A percentile compares a stretch with the other conserved stretches of the same genome.
Evolutionary conservation across 345 rosid genomes (phyloP).

Genomic region (Eucalyptus regnans): DNA sequence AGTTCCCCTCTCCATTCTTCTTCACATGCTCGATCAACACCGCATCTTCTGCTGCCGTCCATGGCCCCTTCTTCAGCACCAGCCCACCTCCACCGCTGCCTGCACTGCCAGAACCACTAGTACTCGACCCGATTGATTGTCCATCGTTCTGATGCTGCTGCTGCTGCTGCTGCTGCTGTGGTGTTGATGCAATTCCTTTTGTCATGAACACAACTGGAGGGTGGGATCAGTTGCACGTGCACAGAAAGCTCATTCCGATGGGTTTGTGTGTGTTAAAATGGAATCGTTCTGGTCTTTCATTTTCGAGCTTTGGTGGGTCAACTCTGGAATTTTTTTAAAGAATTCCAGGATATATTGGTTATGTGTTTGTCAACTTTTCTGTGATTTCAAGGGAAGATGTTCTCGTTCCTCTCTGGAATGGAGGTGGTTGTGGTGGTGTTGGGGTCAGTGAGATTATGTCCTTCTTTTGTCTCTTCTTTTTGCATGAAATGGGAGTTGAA

Average conservation of each 20-base stretch:
- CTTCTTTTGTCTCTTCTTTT: neutral
- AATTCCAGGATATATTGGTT: neutral
- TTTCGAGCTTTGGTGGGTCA: neutral
- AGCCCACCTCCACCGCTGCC: neutral
- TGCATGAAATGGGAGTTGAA: neutral
- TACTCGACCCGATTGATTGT: neutral
- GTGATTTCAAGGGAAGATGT: neutral
- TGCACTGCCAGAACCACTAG: neutral
- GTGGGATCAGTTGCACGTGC: neutral
- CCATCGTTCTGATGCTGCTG: neutral
- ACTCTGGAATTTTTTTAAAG: neutral
- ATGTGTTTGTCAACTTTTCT: neutral
- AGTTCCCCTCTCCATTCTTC: constrained; percentile 13
- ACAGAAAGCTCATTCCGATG: neutral
- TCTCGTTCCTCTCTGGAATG: neutral
- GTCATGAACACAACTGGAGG: neutral
- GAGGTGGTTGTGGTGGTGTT: neutral
- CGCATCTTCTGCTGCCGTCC: constrained; percentile 14
- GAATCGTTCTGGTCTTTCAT: neutral
- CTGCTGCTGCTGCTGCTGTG: neutral
- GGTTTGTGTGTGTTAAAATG: neutral
- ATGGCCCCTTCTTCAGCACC: constrained; percentile 14
- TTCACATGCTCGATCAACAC: constrained; percentile 7
- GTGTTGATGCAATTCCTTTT: neutral
- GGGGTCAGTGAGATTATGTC: neutral